Percentiles rank a stretch among this genome's conserved stretches.
Conservation (phyloP, 1,284 basidiomycete species). For the Ganoderma meredithae region DNA sequence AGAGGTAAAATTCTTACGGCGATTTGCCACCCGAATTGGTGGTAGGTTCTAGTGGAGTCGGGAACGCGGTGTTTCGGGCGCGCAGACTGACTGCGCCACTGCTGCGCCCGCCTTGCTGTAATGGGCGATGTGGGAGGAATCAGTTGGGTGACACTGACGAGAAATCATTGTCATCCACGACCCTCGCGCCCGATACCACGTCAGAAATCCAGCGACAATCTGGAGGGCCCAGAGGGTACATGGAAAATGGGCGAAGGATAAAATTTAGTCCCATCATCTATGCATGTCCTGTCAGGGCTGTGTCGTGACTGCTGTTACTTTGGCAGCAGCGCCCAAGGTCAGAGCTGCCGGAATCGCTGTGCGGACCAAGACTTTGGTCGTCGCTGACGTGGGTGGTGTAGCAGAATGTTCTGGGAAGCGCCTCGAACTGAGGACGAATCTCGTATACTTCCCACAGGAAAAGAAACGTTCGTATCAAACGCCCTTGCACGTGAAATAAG, state of each 20-base stretch:
- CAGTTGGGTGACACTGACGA: background rate
- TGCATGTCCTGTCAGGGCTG: background rate
- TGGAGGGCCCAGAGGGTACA: background rate
- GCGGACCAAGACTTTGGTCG: background rate
- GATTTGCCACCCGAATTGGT: background rate
- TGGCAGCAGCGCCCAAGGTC: background rate
- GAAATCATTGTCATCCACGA: background rate
- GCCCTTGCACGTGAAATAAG: background rate
- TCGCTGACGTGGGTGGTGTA: background rate
- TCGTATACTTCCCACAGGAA: background rate
- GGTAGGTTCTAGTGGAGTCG: background rate
- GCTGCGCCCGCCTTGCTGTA: background rate
- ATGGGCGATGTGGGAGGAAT: background rate
- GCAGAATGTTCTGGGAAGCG: background rate
- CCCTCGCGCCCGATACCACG: background rate
- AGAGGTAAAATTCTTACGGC: background rate
- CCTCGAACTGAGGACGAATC: background rate
- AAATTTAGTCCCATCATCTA: background rate
- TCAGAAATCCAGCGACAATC: background rate
- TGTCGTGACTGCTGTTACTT: background rate
- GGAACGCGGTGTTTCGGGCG: background rate
- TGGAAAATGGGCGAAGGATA: background rate
- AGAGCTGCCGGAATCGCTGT: background rate
- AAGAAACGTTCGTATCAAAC: constrained; percentile 1
- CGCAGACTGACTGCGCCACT: background rate